Conservation (phyloP, 345 rosid species). For the Barbarea vulgaris region DNA sequence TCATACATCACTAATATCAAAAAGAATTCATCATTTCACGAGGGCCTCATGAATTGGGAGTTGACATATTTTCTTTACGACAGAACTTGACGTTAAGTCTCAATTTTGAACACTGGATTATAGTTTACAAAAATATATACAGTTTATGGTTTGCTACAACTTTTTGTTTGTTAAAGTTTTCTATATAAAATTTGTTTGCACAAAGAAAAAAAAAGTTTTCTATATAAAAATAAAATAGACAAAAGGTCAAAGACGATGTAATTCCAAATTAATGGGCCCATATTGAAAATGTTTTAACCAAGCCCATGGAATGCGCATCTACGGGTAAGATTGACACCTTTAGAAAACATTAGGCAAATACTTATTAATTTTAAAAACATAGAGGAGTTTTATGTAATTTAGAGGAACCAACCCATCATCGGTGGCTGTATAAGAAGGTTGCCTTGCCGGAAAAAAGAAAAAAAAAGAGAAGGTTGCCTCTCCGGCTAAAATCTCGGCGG, state of each 20-base stretch:
- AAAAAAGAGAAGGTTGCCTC: conserved; percentile 16
- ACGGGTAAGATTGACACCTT: neutral
- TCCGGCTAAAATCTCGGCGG: conserved; percentile 11
- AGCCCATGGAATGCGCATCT: conserved; percentile 1
- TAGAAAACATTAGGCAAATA: neutral
- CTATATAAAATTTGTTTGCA: too few relatives aligned
- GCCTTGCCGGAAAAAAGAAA: too few relatives aligned
- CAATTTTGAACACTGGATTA: neutral
- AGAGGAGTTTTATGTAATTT: conserved; percentile 19
- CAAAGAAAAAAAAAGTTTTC: too few relatives aligned
- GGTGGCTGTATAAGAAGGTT: conserved; percentile 7
- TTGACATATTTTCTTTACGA: neutral
- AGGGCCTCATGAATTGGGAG: conserved; percentile 9
- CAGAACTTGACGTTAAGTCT: neutral
- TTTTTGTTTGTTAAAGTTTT: too few relatives aligned
- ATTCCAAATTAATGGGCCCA: neutral
- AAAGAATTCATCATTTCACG: neutral
- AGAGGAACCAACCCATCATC: neutral
- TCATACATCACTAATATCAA: conserved; percentile 7
- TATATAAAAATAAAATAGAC: neutral
- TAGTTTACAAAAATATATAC: neutral
- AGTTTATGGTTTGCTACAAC: too few relatives aligned
- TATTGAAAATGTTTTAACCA: neutral
- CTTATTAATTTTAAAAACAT: neutral
- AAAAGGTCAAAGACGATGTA: neutral